phyloP scores from a whole-genome alignment of 768 basidiomycete species.

The Suillus cothurnatus region DNA sequence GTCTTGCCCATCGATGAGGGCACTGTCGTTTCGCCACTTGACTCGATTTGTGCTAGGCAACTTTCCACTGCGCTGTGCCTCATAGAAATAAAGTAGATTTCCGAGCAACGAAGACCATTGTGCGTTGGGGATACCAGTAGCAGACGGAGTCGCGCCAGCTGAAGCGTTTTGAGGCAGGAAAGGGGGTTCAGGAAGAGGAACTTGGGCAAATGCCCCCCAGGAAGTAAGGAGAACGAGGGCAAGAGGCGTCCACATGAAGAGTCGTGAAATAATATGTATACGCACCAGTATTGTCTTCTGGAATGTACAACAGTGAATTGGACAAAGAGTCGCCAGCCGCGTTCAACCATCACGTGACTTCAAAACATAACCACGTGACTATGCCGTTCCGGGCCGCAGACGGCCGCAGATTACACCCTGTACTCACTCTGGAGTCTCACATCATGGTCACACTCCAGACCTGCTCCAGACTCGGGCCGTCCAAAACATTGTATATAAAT shows the following conservation, averaged over 20 bases:
- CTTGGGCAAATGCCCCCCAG: slow-evolving; percentile 48
- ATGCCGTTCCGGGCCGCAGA: neutral
- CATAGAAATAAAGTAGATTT: slow-evolving; percentile 85
- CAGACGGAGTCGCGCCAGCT: slow-evolving; percentile 53
- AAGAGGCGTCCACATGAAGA: slow-evolving; percentile 23
- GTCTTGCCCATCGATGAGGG: slow-evolving; percentile 74
- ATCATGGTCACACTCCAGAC: slow-evolving; percentile 10
- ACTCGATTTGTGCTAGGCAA: slow-evolving; percentile 73
- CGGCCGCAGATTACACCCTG: neutral
- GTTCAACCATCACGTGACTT: slow-evolving; percentile 17
- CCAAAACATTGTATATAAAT: slow-evolving; percentile 9
- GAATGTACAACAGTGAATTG: neutral
- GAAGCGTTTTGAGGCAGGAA: slow-evolving; percentile 64
- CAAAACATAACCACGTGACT: neutral
- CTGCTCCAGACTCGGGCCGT: slow-evolving; percentile 11
- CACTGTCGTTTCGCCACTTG: slow-evolving; percentile 85
- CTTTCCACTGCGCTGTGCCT: slow-evolving; percentile 84
- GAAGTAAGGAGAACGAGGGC: slow-evolving; percentile 19
- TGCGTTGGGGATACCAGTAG: slow-evolving; percentile 54
- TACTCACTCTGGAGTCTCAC: slow-evolving; percentile 10
- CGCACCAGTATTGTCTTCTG: neutral
- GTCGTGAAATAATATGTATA: slow-evolving; percentile 7
- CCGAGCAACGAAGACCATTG: slow-evolving; percentile 87
- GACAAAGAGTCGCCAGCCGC: neutral
- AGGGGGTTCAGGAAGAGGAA: slow-evolving; percentile 64